Evolutionary conservation across 768 basidiomycete genomes (phyloP).

Genomic region (Hemileccinum rubropunctum): DNA sequence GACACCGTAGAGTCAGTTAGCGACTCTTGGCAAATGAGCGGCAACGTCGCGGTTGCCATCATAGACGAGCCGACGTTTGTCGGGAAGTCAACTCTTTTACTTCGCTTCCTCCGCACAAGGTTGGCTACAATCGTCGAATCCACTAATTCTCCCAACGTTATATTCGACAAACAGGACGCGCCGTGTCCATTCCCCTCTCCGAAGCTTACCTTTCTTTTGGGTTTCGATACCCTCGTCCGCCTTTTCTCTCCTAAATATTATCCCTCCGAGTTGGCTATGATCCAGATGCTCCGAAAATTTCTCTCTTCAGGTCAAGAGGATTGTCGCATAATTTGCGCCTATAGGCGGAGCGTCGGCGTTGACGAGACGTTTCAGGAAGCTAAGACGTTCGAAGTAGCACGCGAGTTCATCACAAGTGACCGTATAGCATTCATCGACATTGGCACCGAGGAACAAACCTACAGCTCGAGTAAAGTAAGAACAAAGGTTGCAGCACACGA

Average conservation of each 20-base stretch:
- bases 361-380: slow-evolving; percentile 25
- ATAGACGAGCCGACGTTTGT: slow-evolving; percentile 89
- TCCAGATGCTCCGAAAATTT: slow-evolving; percentile 51
- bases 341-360: slow-evolving; percentile 36
- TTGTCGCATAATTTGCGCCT: slow-evolving; percentile 65
- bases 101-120: slow-evolving; percentile 42
- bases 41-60: slow-evolving; percentile 73
- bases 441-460: slow-evolving; percentile 48
- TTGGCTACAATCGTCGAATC: slow-evolving; percentile 8
- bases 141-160: not conserved
- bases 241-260: slow-evolving; percentile 80
- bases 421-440: slow-evolving; percentile 64
- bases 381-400: slow-evolving; percentile 33
- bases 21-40: slow-evolving; percentile 2
- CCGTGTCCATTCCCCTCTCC: slow-evolving; percentile 18
- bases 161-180: slow-evolving; percentile 10
- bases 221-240: slow-evolving; percentile 82
- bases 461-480: slow-evolving; percentile 73
- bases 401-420: slow-evolving; percentile 48
- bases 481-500: slow-evolving; percentile 17
- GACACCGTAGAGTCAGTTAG: not conserved
- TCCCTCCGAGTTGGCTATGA: slow-evolving; percentile 50
- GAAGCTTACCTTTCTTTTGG: slow-evolving; percentile 70
- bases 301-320: slow-evolving; percentile 55
- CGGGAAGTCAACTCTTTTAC: slow-evolving; percentile 66